Evolutionary conservation across 306 rosid species (phyloP), one percentile per base, ranked within the genome.

Genomic region (Pueraria montana): DNA sequence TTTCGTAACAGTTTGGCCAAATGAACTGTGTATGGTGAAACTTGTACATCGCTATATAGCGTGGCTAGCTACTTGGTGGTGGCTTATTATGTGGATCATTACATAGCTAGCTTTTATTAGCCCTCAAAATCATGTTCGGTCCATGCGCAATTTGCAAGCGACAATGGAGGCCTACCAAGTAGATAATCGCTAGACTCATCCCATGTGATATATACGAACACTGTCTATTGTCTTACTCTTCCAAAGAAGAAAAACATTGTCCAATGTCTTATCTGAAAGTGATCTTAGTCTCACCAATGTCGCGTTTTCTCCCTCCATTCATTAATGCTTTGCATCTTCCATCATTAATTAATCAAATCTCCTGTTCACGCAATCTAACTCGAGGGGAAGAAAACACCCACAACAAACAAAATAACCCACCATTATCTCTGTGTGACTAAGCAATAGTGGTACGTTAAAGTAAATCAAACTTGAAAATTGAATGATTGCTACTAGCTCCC

Each of bases 201-300:
- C 90, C 88, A 87, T 84, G 90, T 87, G 90, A 87, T 75, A 16
- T 21, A 78, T 61, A 68, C 64, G 45, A 62, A 50, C 86, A n/a
- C 30, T 82, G 90, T 87, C 86, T 26, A 27, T 84, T 82, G 88
- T 84, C 90, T 75, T 87, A 75, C 80, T 79, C 90, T 79, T 82
- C 78, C 75, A 72, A 64, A 17, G 23, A 48, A 40, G 50, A n/a
- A 72, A 79, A 68, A 50, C 82, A 50, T n/a, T 52, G 76, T 63
- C 86, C 70, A 63, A 26, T 82, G 85, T 78, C 90, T 79, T 36
- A 42, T 82, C 90, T 21, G 67, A 74, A 48, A 74, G 23, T 23
- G 68, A 78, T 61, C 63, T 11, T 66, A 66, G 74, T 79, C 74
- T 81, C 90, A n/a, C 84, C 76, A 3, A 0, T 87, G 90, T 87